Percentiles rank a stretch among this genome's conserved stretches.
Conservation (phyloP, 1,139 yeast species). For the Kodamaea anthophila region DNA sequence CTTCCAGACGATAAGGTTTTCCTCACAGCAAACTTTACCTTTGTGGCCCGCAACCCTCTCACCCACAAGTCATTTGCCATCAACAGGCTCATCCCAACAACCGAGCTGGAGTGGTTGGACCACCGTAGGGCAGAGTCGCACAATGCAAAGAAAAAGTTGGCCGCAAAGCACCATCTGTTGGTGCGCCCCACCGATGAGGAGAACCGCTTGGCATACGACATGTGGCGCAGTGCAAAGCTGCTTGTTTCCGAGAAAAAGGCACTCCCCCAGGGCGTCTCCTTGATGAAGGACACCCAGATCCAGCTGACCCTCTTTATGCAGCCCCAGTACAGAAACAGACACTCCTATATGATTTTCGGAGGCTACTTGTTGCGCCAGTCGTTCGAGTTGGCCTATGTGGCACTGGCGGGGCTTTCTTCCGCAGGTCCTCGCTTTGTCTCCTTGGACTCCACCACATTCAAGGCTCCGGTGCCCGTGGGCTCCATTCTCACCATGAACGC, state of each 20-base stretch:
- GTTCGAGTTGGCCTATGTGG: conserved; percentile 86
- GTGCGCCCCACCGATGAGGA: conserved; percentile 74
- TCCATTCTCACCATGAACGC: conserved; percentile 79
- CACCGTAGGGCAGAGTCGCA: conserved; percentile 86
- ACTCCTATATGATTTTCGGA: conserved; percentile 90
- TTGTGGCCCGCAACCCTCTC: conserved; percentile 89
- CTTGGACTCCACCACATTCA: conserved; percentile 83
- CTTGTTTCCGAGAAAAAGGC: conserved; percentile 20
- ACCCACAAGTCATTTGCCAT: conserved; percentile 85
- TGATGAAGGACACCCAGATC: conserved; percentile 67
- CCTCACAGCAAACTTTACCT: conserved; percentile 85
- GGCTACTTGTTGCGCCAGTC: conserved; percentile 89
- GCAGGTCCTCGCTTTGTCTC: conserved; percentile 86
- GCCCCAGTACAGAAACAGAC: conserved; percentile 92
- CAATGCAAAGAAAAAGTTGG: conserved; percentile 74
- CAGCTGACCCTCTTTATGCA: conserved; percentile 85
- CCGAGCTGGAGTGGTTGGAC: conserved; percentile 73
- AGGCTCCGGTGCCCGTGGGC: conserved; percentile 93
- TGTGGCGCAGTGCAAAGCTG: conserved; percentile 61
- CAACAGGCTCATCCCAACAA: conserved; percentile 68
- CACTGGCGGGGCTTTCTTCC: conserved; percentile 81
- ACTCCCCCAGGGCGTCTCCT: conserved; percentile 38
- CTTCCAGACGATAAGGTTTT: conserved; percentile 46
- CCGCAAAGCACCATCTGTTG: conserved; percentile 57
- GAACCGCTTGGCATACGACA: conserved; percentile 63